A percentile compares a stretch with the other conserved stretches of the same genome.
Evolutionary conservation across 495 filamentous ascomycete genomes (phyloP).

Genomic region (Articulospora tetracladia): DNA sequence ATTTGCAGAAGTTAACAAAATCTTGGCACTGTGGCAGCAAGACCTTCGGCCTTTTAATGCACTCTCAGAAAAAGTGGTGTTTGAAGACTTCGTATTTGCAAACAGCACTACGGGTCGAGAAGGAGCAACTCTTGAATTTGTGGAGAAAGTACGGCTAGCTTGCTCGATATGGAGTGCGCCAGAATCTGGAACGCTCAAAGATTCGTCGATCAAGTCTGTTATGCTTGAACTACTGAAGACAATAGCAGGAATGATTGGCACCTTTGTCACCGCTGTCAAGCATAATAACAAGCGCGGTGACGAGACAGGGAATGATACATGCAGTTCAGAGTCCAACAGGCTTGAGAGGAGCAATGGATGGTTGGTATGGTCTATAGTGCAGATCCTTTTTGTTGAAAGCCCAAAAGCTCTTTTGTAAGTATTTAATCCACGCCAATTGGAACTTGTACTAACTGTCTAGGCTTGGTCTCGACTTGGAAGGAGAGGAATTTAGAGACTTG

Average conservation of each 20-base stretch:
- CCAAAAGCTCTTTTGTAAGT: constrained; percentile 18
- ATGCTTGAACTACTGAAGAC: constrained; percentile 8
- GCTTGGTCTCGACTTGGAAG: constrained; percentile 5
- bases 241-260: not conserved
- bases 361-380: constrained; percentile 12
- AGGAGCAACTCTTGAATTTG: constrained; percentile 1
- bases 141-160: constrained; percentile 12
- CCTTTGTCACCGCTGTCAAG: too few relatives aligned
- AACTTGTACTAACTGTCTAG: constrained; percentile 1
- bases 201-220: not conserved
- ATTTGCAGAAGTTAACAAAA: constrained; percentile 1
- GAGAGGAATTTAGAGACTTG: constrained; percentile 1
- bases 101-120: not conserved
- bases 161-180: constrained; percentile 19
- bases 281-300: too few relatives aligned
- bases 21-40: constrained; percentile 5
- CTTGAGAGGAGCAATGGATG: constrained; percentile 13
- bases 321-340: constrained; percentile 7
- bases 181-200: constrained; percentile 3
- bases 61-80: not conserved
- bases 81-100: too few relatives aligned
- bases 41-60: constrained; percentile 2
- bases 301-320: not conserved
- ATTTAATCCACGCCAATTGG: not conserved
- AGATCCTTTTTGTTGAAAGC: constrained; percentile 17